Conservation (phyloP, 768 basidiomycete genomes). For the Trametes villosa region DNA sequence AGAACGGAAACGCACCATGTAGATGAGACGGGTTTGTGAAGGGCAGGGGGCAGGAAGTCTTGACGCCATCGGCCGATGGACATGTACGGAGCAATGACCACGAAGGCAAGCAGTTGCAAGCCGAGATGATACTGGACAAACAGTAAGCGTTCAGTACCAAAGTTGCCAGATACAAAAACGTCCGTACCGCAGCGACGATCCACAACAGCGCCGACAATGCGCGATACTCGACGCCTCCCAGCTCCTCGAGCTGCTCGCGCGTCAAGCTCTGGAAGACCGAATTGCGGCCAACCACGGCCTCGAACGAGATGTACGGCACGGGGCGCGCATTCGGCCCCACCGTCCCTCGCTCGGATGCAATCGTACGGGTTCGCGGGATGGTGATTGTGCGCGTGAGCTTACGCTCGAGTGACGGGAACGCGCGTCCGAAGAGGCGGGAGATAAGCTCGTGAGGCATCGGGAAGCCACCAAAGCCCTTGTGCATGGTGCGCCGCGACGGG, state of each 20-base stretch:
- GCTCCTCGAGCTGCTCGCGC: slow-evolving; percentile 83
- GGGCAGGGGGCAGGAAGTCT: slow-evolving; percentile 62
- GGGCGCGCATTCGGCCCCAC: slow-evolving; percentile 45
- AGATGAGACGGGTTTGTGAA: slow-evolving; percentile 57
- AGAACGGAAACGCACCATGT: slow-evolving; percentile 57
- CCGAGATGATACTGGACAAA: slow-evolving; percentile 73
- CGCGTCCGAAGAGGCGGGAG: slow-evolving; percentile 48
- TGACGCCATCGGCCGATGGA: slow-evolving; percentile 58
- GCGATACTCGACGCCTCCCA: slow-evolving; percentile 93
- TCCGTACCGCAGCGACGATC: slow-evolving; percentile 78
- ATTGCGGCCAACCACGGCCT: slow-evolving; percentile 84
- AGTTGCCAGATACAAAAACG: no score
- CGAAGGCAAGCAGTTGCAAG: slow-evolving; percentile 68
- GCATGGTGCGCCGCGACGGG: slow-evolving; percentile 34
- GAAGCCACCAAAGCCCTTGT: slow-evolving; percentile 71
- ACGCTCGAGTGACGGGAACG: slow-evolving; percentile 67
- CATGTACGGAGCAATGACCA: slow-evolving; percentile 84
- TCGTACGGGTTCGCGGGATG: slow-evolving; percentile 70
- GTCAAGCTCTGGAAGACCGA: slow-evolving; percentile 72
- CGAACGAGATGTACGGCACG: slow-evolving; percentile 86
- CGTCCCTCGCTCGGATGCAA: slow-evolving; percentile 48
- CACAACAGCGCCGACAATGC: slow-evolving; percentile 81
- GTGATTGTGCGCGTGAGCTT: slow-evolving; percentile 73
- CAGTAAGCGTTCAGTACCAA: slow-evolving; percentile 8
- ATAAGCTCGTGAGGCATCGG: slow-evolving; percentile 68